phyloP scores from a whole-genome alignment of 805 yeast species.

The Groenewaldozyma tartarivorans region DNA sequence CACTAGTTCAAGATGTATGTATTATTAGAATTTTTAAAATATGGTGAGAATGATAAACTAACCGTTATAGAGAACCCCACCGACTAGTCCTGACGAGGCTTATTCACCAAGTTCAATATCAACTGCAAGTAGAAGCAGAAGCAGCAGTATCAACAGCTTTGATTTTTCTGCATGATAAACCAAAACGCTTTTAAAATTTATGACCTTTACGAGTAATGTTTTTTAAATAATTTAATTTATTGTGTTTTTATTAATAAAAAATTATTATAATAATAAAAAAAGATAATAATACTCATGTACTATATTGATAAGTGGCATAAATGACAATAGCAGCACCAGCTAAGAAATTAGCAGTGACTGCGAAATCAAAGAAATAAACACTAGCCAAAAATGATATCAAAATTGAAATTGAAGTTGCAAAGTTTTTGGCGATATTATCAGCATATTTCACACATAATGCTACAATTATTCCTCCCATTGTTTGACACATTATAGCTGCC shows the following conservation, averaged over 20 bases:
- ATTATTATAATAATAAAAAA: no score
- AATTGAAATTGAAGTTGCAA: constrained; percentile 33
- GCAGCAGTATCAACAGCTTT: no score
- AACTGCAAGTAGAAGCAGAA: background rate
- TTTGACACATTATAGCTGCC: constrained; percentile 31
- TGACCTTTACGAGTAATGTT: no score
- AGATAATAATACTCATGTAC: background rate
- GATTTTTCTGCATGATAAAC: no score
- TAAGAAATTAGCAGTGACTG: constrained; percentile 26
- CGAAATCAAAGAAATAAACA: constrained; percentile 28
- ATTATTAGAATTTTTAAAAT: no score
- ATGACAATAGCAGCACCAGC: constrained; percentile 29
- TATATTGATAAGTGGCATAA: constrained; percentile 29
- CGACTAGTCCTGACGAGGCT: background rate
- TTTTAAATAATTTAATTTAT: no score
- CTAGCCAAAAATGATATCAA: constrained; percentile 30
- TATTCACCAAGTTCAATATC: background rate
- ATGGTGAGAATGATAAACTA: background rate
- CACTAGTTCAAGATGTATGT: background rate
- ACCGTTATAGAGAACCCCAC: background rate
- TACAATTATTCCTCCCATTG: constrained; percentile 33
- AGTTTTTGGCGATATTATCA: constrained; percentile 34
- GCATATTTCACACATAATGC: constrained; percentile 35
- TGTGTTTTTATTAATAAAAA: no score
- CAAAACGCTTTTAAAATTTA: no score